phyloP scores from a whole-genome alignment of 305 asterid species.

The Fraxinus nigra region DNA sequence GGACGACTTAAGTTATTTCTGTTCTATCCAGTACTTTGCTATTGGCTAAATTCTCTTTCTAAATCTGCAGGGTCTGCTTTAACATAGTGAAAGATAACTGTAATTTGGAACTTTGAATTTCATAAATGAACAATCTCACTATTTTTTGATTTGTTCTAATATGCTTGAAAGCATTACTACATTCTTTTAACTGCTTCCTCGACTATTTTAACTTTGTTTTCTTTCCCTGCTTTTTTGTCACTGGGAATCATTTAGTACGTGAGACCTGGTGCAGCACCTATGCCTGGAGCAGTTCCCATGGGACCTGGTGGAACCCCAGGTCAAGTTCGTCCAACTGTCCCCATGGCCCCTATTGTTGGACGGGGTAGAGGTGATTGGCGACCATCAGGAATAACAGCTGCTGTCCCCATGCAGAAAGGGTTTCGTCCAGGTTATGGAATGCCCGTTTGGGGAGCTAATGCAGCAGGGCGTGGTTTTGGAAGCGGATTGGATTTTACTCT shows the following conservation, averaged over 20 bases:
- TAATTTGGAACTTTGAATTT: conserved; percentile 8
- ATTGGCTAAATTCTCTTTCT: conserved; percentile 15
- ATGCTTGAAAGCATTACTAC: background rate
- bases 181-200: conserved; percentile 9
- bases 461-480: conserved; percentile 82
- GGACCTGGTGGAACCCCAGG: conserved; percentile 67
- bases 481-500: conserved; percentile 97
- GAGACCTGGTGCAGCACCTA: conserved; percentile 92
- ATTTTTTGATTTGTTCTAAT: background rate
- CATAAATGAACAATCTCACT: background rate
- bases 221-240: conserved; percentile 19
- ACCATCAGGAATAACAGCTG: conserved; percentile 64
- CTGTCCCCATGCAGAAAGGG: conserved; percentile 67
- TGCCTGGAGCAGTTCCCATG: conserved; percentile 52
- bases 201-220: conserved; percentile 17
- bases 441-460: conserved; percentile 72
- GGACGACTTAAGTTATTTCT: background rate
- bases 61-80: conserved; percentile 12
- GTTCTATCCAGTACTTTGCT: background rate
- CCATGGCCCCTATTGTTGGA: conserved; percentile 59
- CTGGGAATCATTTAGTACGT: conserved; percentile 67
- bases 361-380: conserved; percentile 99
- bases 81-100: conserved; percentile 8
- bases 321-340: conserved; percentile 76
- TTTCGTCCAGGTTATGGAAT: conserved; percentile 63